Evolutionary conservation across 257 asterid species (phyloP), one percentile per base, ranked within the genome.

Genomic region (Solanum arcanum): DNA sequence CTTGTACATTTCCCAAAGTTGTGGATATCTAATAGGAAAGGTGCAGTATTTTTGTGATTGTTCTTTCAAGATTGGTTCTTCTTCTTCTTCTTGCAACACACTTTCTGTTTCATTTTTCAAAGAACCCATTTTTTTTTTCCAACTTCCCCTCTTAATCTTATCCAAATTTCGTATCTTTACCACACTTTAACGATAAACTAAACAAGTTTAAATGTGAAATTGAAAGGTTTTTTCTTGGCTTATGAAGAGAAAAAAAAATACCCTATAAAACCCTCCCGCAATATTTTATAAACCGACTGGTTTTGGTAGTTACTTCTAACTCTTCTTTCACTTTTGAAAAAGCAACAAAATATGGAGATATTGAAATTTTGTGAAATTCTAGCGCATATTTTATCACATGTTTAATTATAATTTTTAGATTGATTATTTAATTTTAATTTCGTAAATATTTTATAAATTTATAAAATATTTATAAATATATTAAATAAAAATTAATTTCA

Each of bases 1-100:
- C 93, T 95, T 95, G 92, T 95, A 95, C 96, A 95, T 93, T 94
- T 94, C 94, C 98, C 98, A 95, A 86, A 94, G 87, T 87, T 92
- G 95, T 12, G 95, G 96, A 89, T 94, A 95, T 87, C 86, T 89
- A 82, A 95, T 91, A 31, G 98, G 96, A 84, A 94, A 94, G 94
- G 93, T 95, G 91, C 98, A 94, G 56, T 86, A 94, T 86, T 92
- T 92, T 90, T 94, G 94, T 52, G 95, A 84, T 83, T 93, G 94
- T 81, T 93, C 94, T 95, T 88, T 95, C 70, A 95, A 92, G 74
- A 95, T 92, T 86, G 95, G 97, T 83, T 95, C 97, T 83, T 87
- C 94, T 33, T 88, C 90, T 15, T 87, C 89, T 47, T 90, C 88
- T 14, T 76, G 86, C 74, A 70, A 75, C 44, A 46, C 89, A 42